Evolutionary conservation across 1,284 basidiomycete genomes (phyloP), one percentile per base, ranked within the genome.

Genomic region (Rhodotorula glutinis): DNA sequence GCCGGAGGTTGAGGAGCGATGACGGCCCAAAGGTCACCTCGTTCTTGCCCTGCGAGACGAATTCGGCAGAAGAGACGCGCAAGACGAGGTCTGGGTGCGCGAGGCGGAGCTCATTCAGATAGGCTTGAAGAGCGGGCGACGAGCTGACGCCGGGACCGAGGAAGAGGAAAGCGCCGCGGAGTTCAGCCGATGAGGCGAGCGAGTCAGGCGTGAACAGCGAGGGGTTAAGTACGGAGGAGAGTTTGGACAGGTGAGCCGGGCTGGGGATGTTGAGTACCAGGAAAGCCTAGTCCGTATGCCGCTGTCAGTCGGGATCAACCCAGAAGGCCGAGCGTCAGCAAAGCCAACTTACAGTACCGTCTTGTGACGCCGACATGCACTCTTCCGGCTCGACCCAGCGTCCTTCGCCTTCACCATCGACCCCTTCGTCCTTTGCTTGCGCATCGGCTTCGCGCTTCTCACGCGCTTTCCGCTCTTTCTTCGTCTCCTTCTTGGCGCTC

Each of bases 1-100:
- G 82, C 53, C 86, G 84, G 25, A 91, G 81, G 61, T 89, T 87
- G 66, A 86, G 85, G 73, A 85, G 86, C 3, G 88, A 87, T 14
- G 87, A 85, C 29, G 86, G 88, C 0, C 86, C 88, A 76, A 91
- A 94, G 21, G 87, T 86, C 30, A 90, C 81, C 7, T 83, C 85
- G 78, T 95, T 85, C 8, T 86, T 79, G 51, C 63, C 57, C 17
- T 51, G 81, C 80, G 62, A 87, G 81, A 67, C 84, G 81, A 43
- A 82, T 81, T 46, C 89, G 87, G 23, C 88, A 82, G 40, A 91
- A 79, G 14, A 90, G 72, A 75, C 92, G 70, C 61, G 64, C 1
- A 29, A 13, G 10, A 57, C n/a, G 10, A 41, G 40, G 7, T 57
- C 51, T 17, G 62, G 41, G 29, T 62, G 59, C 2, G 9, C 11